These are phyloP conservation scores for Dimargaris verticillata DNA, from an alignment of 192 early-diverging fungal genomes.

Conservation along the genomic window DNA sequence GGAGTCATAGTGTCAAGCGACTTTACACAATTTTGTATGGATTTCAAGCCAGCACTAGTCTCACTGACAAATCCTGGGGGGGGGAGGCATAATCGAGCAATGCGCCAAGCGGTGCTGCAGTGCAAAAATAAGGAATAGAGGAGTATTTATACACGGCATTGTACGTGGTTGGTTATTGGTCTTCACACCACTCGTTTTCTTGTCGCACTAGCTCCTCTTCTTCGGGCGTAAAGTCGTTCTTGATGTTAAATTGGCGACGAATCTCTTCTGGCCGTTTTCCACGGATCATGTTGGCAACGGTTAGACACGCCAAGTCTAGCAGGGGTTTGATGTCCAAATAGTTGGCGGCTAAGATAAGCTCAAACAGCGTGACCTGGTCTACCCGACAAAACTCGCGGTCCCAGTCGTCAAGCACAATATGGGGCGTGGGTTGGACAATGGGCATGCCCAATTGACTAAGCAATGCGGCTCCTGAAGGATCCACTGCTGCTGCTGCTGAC, in stretches of 20 bases:
- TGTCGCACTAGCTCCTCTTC: slow-evolving; percentile 46
- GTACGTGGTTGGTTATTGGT: slow-evolving; percentile 19
- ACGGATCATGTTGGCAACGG: slow-evolving; percentile 86
- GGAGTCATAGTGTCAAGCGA: too few relatives aligned
- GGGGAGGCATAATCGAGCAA: too few relatives aligned
- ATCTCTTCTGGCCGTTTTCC: slow-evolving; percentile 59
- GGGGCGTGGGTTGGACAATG: background rate
- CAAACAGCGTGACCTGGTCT: slow-evolving; percentile 87
- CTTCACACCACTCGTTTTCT: slow-evolving; percentile 51
- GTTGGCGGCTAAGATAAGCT: slow-evolving; percentile 82
- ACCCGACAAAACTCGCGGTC: slow-evolving; percentile 80
- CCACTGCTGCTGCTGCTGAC: too few relatives aligned
- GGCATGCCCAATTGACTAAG: background rate
- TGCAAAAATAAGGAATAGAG: too few relatives aligned
- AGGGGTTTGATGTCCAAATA: slow-evolving; percentile 61
- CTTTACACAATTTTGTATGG: too few relatives aligned
- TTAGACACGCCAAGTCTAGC: slow-evolving; percentile 55
- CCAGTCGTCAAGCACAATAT: slow-evolving; percentile 64
- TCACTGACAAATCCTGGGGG: too few relatives aligned
- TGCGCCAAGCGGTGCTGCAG: too few relatives aligned
- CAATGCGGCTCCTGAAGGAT: too few relatives aligned
- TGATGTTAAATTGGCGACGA: slow-evolving; percentile 46
- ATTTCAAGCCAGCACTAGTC: too few relatives aligned
- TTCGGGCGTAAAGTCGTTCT: slow-evolving; percentile 53
- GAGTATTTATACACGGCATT: too few relatives aligned